Evolutionary conservation across 2,329 filamentous ascomycete species (phyloP), one percentile per base, ranked within the genome.

Genomic region (Penicillium frequentans): DNA sequence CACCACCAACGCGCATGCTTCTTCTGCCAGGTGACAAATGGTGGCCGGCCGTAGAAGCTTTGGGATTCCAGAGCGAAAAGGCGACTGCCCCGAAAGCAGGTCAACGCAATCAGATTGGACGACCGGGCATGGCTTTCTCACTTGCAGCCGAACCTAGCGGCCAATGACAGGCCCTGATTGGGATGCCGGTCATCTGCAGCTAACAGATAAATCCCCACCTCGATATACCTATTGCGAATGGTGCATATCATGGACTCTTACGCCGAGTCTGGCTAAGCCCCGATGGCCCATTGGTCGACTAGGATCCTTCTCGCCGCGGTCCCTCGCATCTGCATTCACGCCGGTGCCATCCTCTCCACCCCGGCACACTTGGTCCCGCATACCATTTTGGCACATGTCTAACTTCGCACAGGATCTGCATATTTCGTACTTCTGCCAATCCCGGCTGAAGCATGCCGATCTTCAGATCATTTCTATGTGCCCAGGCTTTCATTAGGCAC

Each of bases 21-120:
- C 57, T 65, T 39, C 31, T 51, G 56, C 60, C 56, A 60, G 57
- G 68, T 61, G 64, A 70, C 72, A 72, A 74, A 75, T 75, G 58
- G 67, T 66, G 68, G 56, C 55, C 43, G 54, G 52, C 33, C 61
- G 56, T 55, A 55, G 42, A 43, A 56, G 52, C 51, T 61, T 64
- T 52, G 60, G 62, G 57, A 59, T 55, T 68, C 63, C 64, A 68
- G 64, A 63, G 64, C 66, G 49, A 60, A 63, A 67, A 59, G 54
- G 57, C 66, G 52, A 61, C 60, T 54, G 58, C 56, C 58, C 60
- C 27, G 55, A 60, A 58, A 46, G 53, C 53, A 33, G 51, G 52
- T 51, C 45, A 58, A 44, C 52, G 49, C 21, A 49, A 51, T 56
- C 45, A 60, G 66, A 73, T 73, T 72, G 70, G 69, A 55, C 59